These are phyloP conservation scores for Epichloe festucae DNA, from an alignment of 2,329 filamentous ascomycete genomes.

Conservation along the genomic window DNA sequence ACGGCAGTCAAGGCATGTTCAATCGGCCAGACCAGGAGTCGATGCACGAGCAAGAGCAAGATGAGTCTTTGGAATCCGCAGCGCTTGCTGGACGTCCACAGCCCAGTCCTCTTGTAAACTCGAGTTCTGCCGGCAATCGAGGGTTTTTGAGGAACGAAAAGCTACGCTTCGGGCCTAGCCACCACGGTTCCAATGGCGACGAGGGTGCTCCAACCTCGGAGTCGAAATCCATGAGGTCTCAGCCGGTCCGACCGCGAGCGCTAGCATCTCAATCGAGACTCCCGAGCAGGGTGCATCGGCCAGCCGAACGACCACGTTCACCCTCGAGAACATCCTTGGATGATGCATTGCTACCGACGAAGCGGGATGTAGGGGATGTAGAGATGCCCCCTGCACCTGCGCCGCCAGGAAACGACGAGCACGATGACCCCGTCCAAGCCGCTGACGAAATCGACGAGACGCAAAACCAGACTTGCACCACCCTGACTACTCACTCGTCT, in stretches of 20 bases:
- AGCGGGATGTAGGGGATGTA: slow-evolving; percentile 8
- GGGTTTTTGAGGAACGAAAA: slow-evolving; percentile 16
- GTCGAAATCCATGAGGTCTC: slow-evolving; percentile 16
- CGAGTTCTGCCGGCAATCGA: slow-evolving; percentile 36
- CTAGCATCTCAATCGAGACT: slow-evolving; percentile 3
- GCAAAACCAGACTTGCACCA: neutral
- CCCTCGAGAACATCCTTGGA: slow-evolving; percentile 21
- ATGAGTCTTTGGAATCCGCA: slow-evolving; percentile 21
- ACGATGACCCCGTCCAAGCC: neutral
- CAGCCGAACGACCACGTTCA: slow-evolving; percentile 11
- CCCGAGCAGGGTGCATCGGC: neutral
- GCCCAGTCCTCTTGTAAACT: slow-evolving; percentile 39
- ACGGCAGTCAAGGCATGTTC: slow-evolving; percentile 30
- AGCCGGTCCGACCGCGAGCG: slow-evolving; percentile 10
- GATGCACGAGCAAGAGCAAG: slow-evolving; percentile 5
- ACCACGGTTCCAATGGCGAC: slow-evolving; percentile 33
- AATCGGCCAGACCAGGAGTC: slow-evolving; percentile 13
- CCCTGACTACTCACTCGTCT: neutral
- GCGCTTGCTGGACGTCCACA: slow-evolving; percentile 34
- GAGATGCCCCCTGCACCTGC: slow-evolving; percentile 4
- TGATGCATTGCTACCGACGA: slow-evolving; percentile 19
- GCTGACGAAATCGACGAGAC: neutral
- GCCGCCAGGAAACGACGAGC: slow-evolving; percentile 1
- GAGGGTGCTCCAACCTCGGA: slow-evolving; percentile 30
- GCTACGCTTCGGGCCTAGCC: slow-evolving; percentile 21